Conservation (phyloP, 83 land plant genomes). For the Isoetes engelmannii region DNA sequence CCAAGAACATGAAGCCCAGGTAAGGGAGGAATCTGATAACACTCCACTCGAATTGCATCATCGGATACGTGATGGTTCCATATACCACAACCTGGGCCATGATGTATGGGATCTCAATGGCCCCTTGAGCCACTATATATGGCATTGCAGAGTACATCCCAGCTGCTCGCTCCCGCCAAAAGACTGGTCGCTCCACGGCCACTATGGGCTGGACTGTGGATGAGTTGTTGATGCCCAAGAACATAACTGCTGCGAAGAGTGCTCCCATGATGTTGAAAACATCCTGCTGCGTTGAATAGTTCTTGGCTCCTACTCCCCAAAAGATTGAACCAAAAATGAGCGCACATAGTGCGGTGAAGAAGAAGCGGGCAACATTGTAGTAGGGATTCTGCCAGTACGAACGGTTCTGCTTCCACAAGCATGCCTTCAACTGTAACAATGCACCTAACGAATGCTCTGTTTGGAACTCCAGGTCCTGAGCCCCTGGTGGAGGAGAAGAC, state of each 20-base stretch:
- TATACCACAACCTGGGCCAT: slow-evolving; percentile 24
- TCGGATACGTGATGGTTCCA: slow-evolving; percentile 29
- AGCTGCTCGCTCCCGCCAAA: slow-evolving; percentile 63
- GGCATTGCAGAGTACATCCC: slow-evolving; percentile 78
- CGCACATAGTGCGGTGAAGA: not conserved
- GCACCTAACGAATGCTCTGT: slow-evolving; percentile 27
- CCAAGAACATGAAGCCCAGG: slow-evolving; percentile 27
- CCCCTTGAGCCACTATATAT: slow-evolving; percentile 58
- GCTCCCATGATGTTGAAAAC: slow-evolving; percentile 45
- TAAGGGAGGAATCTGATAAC: slow-evolving; percentile 28
- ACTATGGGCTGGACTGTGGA: slow-evolving; percentile 64
- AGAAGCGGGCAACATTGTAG: slow-evolving; percentile 27
- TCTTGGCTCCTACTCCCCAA: slow-evolving; percentile 4
- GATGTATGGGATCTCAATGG: slow-evolving; percentile 30
- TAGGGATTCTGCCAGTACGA: slow-evolving; percentile 53
- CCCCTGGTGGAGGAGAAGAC: slow-evolving; percentile 23
- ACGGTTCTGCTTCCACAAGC: slow-evolving; percentile 45
- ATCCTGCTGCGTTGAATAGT: slow-evolving; percentile 5
- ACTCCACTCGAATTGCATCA: slow-evolving; percentile 35
- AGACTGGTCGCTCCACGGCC: slow-evolving; percentile 53
- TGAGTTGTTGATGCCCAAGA: slow-evolving; percentile 61
- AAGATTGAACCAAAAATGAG: slow-evolving; percentile 5
- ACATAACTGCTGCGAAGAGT: slow-evolving; percentile 54
- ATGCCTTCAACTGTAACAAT: slow-evolving; percentile 26
- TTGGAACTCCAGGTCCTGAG: slow-evolving; percentile 41